Base-by-base conservation (phyloP, 2,329 filamentous ascomycete species). In the Truncatella angustata region DNA sequence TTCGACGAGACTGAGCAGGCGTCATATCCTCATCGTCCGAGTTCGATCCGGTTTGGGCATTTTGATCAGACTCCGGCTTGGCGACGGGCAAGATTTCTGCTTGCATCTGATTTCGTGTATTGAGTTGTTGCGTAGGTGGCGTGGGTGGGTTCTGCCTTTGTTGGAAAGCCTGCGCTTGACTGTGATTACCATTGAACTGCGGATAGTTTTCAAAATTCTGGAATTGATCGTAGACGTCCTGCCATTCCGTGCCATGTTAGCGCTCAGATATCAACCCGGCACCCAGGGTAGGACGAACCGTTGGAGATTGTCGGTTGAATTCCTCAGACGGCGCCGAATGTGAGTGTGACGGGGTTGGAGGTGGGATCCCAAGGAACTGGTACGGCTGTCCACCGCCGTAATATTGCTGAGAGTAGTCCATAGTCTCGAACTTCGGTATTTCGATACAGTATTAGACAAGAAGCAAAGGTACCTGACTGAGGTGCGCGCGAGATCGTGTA, bases 1-100 rank as follows among this genome's bases (percentile, higher is more conserved):
- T 84, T 55, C 81, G 75, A 60, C 79, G 73, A 10, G 78, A 80
- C 62, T 84, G 80, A 5, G 80, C 79, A 0, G 80, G 81, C 20
- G 79, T 83, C 62, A 82, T 51, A 47, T 76, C 70, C 42, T 80
- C 80, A 14, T 77, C 81, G 10, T 82, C 80, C 34, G 81, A 82
- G 62, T 81, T 81, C 16, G 75, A 77, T 16, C 73, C 77, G 21
- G 62, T 61, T 60, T 34, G 54, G 30, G 74, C 72, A 32, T 72
- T 73, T 32, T 60, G 51, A 16, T 68, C 67, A 9, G 66, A 60
- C 43, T 80, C 78, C 35, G 64, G 55, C 57, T 76, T 75, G 52
- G 69, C 62, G 55, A 68, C 36, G 16, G 69, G 51, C 26, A 71
- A 49, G 47, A 67, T 59, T 5, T 73, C 72, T 49, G 65, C 49